Evolutionary conservation across 116 monocot species (phyloP), one percentile per base, ranked within the genome.

Genomic region (Posidonia oceanica): DNA sequence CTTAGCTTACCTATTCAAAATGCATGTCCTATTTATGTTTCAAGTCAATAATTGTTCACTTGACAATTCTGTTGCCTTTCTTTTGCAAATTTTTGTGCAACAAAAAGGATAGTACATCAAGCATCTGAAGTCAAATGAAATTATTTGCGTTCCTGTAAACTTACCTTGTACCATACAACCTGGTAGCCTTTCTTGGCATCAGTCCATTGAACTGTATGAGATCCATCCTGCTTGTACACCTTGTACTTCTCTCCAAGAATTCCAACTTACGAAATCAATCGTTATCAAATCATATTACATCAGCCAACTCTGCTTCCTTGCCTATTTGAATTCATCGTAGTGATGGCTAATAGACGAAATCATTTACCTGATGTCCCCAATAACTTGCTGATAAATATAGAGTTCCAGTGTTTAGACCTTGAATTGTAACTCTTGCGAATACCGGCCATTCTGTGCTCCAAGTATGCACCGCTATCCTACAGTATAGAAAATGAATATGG

Each of bases 391-490:
- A 66, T 52, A 97, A 70, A 58, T 89, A 89, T 52, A 97, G 66
- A 36, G 97, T 97, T 52, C 97, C 97, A 11, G 92, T 82, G 77
- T 89, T 97, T 8, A 97, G 92, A 48, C 97, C 97, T 74, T 83
- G 83, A 64, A 91, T 54, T 14, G 48, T n/a, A 7, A 83, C 80
- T 1, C 52, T 64, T 64, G 60, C 79, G 85, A 42, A 91, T 39
- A 40, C 97, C 97, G 22, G 83, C 80, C 17, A 71, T 29, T 41
- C 80, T 80, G 36, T 72, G 83, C 69, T 89, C 97, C 67, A 97
- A 61, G 65, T 81, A 83, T 39, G 83, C 78, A 67, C 92, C 92
- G 59, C 85, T 87, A 76, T 92, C 92, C 97, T 97, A 52, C 42
- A 70, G 7, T 36, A 29, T 7, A 15, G 21, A 68, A 17, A 52